phyloP scores from a whole-genome alignment of 2,329 filamentous ascomycete species.

The Plenodomus biglobosus region DNA sequence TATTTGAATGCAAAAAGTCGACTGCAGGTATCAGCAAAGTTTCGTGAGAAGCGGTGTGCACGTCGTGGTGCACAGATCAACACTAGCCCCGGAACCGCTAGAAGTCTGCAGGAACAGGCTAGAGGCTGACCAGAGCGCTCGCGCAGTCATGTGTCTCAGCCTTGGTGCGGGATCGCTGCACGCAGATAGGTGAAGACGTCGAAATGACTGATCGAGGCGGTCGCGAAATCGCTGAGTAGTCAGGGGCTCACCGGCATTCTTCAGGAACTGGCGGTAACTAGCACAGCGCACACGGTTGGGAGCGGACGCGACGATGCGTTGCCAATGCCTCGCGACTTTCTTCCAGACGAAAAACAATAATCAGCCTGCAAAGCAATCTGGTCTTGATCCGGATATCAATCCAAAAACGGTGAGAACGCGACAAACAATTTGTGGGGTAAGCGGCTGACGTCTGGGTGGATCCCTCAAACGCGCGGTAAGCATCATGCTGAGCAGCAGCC shows the following conservation, averaged over 20 bases:
- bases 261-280: not conserved
- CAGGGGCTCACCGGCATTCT: slow-evolving; percentile 3
- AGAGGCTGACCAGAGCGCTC: slow-evolving; percentile 30
- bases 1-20: slow-evolving; percentile 31
- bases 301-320: no score
- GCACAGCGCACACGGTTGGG: no score
- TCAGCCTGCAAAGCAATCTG: slow-evolving; percentile 12
- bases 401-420: slow-evolving; percentile 19
- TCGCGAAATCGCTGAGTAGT: not conserved
- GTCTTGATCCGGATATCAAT: slow-evolving; percentile 10
- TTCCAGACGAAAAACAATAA: not conserved
- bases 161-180: slow-evolving; percentile 8
- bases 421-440: slow-evolving; percentile 20
- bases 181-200: not conserved
- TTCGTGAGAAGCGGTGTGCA: slow-evolving; percentile 43
- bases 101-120: slow-evolving; percentile 11
- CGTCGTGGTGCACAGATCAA: slow-evolving; percentile 38
- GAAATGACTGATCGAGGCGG: not conserved
- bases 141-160: slow-evolving; percentile 39
- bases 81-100: slow-evolving; percentile 25
- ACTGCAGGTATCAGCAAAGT: slow-evolving; percentile 28
- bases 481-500: not conserved
- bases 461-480: not conserved
- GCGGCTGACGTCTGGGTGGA: slow-evolving; percentile 17
- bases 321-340: not conserved